Percentiles rank a stretch among this genome's conserved stretches.
These are phyloP conservation scores for Pezizomycotina sp. DNA, from an alignment of 2,329 filamentous ascomycete genomes.

Conservation along the genomic window DNA sequence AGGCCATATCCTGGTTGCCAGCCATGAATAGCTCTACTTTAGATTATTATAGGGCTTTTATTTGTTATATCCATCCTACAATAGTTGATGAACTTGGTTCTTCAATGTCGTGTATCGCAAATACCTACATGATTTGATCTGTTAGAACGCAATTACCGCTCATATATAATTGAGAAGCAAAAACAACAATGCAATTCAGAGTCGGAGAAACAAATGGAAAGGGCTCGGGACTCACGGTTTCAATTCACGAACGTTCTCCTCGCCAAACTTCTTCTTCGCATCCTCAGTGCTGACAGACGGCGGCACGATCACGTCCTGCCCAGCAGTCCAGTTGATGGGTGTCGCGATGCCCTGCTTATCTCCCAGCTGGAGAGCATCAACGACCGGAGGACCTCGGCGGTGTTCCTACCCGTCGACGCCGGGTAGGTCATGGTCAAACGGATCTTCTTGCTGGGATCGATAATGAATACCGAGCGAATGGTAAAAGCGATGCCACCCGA, in stretches of 20 bases:
- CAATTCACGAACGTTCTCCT: conserved; percentile 39
- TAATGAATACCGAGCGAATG: conserved; percentile 48
- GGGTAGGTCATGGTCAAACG: conserved; percentile 46
- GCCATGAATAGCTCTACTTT: too few species aligned
- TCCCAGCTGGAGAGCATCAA: conserved; percentile 42
- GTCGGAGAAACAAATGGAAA: not conserved
- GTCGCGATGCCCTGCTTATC: conserved; percentile 44
- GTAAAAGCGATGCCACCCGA: conserved; percentile 40
- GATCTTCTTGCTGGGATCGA: conserved; percentile 49
- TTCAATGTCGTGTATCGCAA: conserved; percentile 54
- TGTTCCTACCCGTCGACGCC: conserved; percentile 43
- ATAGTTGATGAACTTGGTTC: conserved; percentile 37
- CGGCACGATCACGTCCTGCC: conserved; percentile 43
- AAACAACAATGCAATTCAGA: not conserved
- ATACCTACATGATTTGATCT: conserved; percentile 48
- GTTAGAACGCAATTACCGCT: conserved; percentile 33
- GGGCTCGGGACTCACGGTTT: conserved; percentile 35
- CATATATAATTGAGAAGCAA: not conserved
- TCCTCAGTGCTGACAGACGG: conserved; percentile 41
- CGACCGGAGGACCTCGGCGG: conserved; percentile 41
- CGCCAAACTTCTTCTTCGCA: conserved; percentile 62
- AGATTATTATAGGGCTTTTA: too few species aligned
- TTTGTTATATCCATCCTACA: too few species aligned
- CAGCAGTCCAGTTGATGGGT: conserved; percentile 37
- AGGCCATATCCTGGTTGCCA: too few species aligned